Evolutionary conservation across 1,284 basidiomycete species (phyloP).

Genomic region (Vanrija sp.): DNA sequence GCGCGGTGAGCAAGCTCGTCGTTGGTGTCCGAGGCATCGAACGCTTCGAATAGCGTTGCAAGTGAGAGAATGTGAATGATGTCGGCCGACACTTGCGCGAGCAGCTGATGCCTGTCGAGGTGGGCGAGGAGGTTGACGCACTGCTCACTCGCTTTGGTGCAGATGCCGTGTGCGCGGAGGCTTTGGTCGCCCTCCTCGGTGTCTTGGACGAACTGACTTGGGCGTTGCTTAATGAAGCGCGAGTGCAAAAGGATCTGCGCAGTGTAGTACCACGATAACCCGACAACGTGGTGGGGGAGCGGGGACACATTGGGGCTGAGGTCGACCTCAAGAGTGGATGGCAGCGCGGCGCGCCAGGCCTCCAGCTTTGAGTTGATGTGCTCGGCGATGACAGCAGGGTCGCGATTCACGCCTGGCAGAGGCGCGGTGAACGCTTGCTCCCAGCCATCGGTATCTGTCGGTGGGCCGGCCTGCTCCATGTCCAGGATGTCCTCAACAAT

Average conservation of each 20-base stretch:
- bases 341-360: slow-evolving; percentile 27
- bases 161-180: slow-evolving; percentile 22
- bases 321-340: slow-evolving; percentile 25
- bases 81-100: slow-evolving; percentile 34
- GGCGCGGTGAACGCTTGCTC: not conserved
- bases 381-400: slow-evolving; percentile 9
- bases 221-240: slow-evolving; percentile 28
- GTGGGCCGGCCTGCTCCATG: slow-evolving; percentile 27
- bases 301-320: slow-evolving; percentile 20
- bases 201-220: not conserved
- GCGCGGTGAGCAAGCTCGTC: slow-evolving; percentile 22
- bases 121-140: slow-evolving; percentile 32
- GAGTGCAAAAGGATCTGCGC: slow-evolving; percentile 38
- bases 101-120: slow-evolving; percentile 32
- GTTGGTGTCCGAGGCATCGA: slow-evolving; percentile 23
- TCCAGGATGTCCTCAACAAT: slow-evolving; percentile 43
- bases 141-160: slow-evolving; percentile 35
- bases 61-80: slow-evolving; percentile 41
- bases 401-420: not conserved
- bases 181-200: slow-evolving; percentile 6
- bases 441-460: slow-evolving; percentile 1
- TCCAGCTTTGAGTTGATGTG: slow-evolving; percentile 22
- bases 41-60: slow-evolving; percentile 37
- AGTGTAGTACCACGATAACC: slow-evolving; percentile 35
- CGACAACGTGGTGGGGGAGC: slow-evolving; percentile 36